Base-by-base conservation (phyloP, 2,329 filamentous ascomycete species). In the Ophiocordyceps unilateralis region DNA sequence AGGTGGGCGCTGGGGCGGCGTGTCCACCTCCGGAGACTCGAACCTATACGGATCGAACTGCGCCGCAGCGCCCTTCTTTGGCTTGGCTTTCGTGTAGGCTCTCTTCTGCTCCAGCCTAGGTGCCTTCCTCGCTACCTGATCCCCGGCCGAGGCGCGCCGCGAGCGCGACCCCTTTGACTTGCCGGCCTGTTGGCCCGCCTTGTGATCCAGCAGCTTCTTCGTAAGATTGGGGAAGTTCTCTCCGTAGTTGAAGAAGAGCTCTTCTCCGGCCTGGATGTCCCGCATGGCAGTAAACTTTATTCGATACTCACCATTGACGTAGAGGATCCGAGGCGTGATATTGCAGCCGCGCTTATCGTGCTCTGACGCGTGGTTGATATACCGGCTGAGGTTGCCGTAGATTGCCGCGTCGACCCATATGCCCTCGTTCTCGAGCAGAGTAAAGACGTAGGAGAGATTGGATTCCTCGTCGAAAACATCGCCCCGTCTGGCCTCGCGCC, bases 161-260 rank as follows among this genome's bases (percentile, higher is more conserved):
- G 49, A 45, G 36, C 48, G 53, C 4, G 48, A 45, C 19, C 45
- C 41, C 41, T 52, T 55, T 28, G 41, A 23, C 49, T 54, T 57
- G 12, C 41, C 41, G 39, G 56, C 47, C 45, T 58, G 57, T 40
- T 50, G 52, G 46, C 55, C 56, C 37, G 57, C 58, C 50, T 61
- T 62, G 48, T 58, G 52, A 46, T 63, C 60, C 43, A 63, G 53
- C 39, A 63, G 50, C 49, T 64, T 64, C 55, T 63, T 62, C 6
- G 60, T 76, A 45, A 79, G 56, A 45, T 78, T 77, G 12, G 74
- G 73, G 51, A 81, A 80, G 47, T 78, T 74, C 52, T 78, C 72
- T 37, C 81, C 81, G 51, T 93, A 91, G 54, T 89, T 75, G 58
- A 89, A 93, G 55, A 86, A 82, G 1, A 93, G 63, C 58, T 91